phyloP scores from a whole-genome alignment of 164 flowering plant genomes.

The Macadamia integrifolia region DNA sequence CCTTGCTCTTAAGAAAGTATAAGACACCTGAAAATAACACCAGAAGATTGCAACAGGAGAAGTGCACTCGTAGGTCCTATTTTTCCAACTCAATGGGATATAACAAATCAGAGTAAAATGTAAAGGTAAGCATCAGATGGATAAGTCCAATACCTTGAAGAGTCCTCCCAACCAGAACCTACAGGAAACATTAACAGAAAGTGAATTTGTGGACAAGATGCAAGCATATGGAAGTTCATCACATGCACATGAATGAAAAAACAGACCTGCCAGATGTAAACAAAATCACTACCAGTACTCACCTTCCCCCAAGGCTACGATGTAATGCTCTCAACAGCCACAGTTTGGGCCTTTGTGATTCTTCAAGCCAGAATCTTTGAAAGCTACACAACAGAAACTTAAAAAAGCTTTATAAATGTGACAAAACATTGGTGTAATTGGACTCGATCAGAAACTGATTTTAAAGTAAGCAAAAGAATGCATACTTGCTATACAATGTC shows the following conservation, averaged over 20 bases:
- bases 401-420: not conserved
- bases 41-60: not conserved
- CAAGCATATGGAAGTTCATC: not conserved
- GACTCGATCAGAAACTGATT: constrained; percentile 1
- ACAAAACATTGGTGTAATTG: not conserved
- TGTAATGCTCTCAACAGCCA: constrained; percentile 91
- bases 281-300: constrained; percentile 6
- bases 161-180: constrained; percentile 98
- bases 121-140: too few relatives aligned
- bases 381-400: constrained; percentile 42
- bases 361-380: constrained; percentile 81
- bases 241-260: too few relatives aligned
- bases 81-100: too few relatives aligned
- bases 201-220: too few relatives aligned
- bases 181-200: constrained; percentile 14
- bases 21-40: too few relatives aligned
- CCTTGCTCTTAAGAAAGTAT: too few relatives aligned
- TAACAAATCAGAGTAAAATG: too few relatives aligned
- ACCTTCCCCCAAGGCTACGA: constrained; percentile 87
- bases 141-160: constrained; percentile 62
- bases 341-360: constrained; percentile 64
- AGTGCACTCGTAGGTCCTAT: too few relatives aligned
- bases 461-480: constrained; percentile 12
- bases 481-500: constrained; percentile 61
- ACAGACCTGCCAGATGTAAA: not conserved